Evolutionary conservation across 768 basidiomycete species (phyloP).

Genomic region (Macrolepiota dolichaula): DNA sequence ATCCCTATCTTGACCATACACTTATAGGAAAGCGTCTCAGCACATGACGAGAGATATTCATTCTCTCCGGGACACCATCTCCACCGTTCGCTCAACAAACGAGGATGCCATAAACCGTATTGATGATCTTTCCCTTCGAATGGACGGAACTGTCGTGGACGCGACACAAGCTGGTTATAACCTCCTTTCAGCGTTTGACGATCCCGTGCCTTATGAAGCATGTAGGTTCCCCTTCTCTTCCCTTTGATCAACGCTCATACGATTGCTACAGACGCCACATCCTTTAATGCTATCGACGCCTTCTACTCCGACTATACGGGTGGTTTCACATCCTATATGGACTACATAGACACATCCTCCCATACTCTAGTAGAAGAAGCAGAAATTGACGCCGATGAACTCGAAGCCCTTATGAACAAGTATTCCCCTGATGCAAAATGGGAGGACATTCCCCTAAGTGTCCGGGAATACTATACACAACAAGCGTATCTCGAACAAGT

Average conservation of each 20-base stretch:
- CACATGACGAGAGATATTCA: neutral
- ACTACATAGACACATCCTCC: neutral
- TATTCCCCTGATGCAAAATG: constrained; percentile 5
- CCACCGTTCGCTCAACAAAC: neutral
- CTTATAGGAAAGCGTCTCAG: neutral
- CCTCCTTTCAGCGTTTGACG: neutral
- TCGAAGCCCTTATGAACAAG: neutral
- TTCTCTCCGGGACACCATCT: neutral
- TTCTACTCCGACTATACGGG: neutral
- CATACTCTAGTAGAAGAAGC: neutral
- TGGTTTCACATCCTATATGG: neutral
- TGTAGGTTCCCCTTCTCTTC: neutral
- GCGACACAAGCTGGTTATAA: neutral
- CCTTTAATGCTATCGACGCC: neutral
- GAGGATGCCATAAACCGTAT: neutral
- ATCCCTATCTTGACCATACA: neutral
- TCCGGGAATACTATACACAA: neutral
- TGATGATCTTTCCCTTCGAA: constrained; percentile 4
- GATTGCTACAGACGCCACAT: neutral
- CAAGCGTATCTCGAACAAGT: constrained; percentile 3
- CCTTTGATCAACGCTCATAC: neutral
- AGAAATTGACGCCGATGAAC: neutral
- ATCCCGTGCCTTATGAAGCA: neutral
- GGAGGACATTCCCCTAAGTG: constrained; percentile 4
- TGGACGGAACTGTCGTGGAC: neutral